Percentiles rank a stretch among this genome's conserved stretches.
Evolutionary conservation across 1,139 yeast species (phyloP).

Genomic region (Candida glucosophila): DNA sequence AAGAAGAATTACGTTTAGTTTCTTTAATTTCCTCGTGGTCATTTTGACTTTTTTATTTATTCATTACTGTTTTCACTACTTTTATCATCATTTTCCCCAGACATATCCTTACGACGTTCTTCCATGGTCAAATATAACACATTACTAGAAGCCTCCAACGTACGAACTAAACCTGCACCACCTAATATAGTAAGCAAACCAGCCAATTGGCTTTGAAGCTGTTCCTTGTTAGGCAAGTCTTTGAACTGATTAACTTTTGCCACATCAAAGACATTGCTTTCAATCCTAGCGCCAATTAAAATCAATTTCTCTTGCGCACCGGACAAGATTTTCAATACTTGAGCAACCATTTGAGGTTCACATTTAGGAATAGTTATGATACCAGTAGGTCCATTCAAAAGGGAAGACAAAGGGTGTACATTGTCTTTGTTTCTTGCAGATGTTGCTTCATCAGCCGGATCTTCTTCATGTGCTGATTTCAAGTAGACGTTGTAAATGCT

Average conservation of each 20-base stretch:
- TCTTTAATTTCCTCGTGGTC: no score
- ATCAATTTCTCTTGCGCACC: constrained; percentile 64
- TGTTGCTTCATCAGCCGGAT: constrained; percentile 67
- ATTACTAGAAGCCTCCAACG: constrained; percentile 62
- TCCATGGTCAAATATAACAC: constrained; percentile 67
- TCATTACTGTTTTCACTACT: no score
- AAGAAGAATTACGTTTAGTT: no score
- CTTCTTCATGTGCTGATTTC: constrained; percentile 56
- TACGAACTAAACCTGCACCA: constrained; percentile 83
- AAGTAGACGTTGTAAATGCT: constrained; percentile 67
- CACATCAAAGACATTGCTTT: constrained; percentile 46
- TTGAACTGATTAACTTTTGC: constrained; percentile 55
- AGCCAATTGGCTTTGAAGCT: constrained; percentile 72
- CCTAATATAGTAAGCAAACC: constrained; percentile 79
- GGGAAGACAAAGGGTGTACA: constrained; percentile 58
- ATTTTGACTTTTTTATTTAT: no score
- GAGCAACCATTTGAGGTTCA: constrained; percentile 61
- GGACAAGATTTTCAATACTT: constrained; percentile 53
- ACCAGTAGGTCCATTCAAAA: constrained; percentile 81
- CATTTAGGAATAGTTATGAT: constrained; percentile 60
- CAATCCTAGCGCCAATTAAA: constrained; percentile 79
- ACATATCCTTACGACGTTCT: constrained; percentile 44
- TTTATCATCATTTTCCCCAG: constrained; percentile 11
- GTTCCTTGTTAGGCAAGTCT: constrained; percentile 61
- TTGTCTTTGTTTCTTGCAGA: constrained; percentile 31